phyloP scores from a whole-genome alignment of 257 asterid species.

The Gynochthodes officinalis region DNA sequence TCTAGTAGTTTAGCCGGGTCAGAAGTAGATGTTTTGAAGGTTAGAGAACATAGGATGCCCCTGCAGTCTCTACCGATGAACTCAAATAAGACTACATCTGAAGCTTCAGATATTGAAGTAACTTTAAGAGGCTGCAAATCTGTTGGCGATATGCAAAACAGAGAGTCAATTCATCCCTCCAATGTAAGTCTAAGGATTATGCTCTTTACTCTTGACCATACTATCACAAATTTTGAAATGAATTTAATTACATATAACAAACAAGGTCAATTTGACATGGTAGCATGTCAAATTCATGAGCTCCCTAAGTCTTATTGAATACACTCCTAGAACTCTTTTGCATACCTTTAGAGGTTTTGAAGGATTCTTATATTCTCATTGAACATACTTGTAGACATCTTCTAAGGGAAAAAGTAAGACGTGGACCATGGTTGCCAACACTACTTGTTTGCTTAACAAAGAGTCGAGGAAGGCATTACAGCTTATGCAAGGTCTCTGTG shows the following conservation, averaged over 20 bases:
- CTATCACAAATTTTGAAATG: neutral
- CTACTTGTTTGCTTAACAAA: conserved; percentile 57
- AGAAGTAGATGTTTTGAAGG: conserved; percentile 30
- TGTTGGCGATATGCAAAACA: conserved; percentile 27
- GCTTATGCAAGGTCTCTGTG: conserved; percentile 69
- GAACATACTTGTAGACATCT: conserved; percentile 34
- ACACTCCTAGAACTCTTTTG: too few species aligned
- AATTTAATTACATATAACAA: neutral
- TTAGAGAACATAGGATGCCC: conserved; percentile 43
- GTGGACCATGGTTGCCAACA: conserved; percentile 77
- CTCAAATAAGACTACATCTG: conserved; percentile 30
- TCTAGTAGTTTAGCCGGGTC: conserved; percentile 26
- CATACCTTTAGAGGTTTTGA: neutral
- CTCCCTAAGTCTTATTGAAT: too few species aligned
- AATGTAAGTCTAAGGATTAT: conserved; percentile 33
- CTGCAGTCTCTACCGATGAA: conserved; percentile 41
- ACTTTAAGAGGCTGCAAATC: conserved; percentile 20
- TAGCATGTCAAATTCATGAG: too few species aligned
- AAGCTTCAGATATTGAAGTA: conserved; percentile 29
- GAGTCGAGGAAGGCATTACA: conserved; percentile 74
- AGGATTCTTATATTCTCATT: neutral
- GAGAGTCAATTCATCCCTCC: conserved; percentile 18
- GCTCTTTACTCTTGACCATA: neutral
- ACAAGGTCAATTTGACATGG: neutral
- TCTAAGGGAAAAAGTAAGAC: conserved; percentile 33